Evolutionary conservation across 805 yeast species (phyloP), one percentile per base, ranked within the genome.

Genomic region (Kodamaea laetipori): DNA sequence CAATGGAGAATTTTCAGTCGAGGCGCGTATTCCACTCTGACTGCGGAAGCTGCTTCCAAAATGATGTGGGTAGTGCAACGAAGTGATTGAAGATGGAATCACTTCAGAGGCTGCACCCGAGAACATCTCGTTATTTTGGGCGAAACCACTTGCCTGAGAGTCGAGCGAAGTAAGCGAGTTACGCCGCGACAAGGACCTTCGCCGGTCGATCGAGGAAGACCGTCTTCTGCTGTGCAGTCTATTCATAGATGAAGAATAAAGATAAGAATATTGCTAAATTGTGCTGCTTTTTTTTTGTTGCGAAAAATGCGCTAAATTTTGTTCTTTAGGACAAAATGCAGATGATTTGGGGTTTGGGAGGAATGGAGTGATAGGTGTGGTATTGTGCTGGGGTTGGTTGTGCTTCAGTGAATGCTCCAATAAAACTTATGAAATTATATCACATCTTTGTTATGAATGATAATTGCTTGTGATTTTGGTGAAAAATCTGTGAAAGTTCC

Each of bases 71-170:
- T 83, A 86, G 55, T 86, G 92, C 57, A 86, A 82, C 2, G 90
- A 79, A 0, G 87, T 78, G 48, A 86, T 82, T 1, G 92, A 84
- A 13, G 89, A 81, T 2, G 95, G 95, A 34, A 86, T 78, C 36
- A 81, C 77, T 50, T 83, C 88, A 2, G 86, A 77, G 0, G 86
- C 84, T 1, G 86, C 90, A 41, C 95, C 95, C 2, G 87, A 80
- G 60, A 76, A 86, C 69, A 84, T 80, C 59, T 86, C 95, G 13
- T 79, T 73, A 54, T 68, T 79, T 42, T 83, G 86, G 18, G 64
- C 46, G 13, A 65, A 54, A 19, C 47, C 48, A 43, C 57, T 54
- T 13, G 48, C 39, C 2, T 56, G 41, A 4, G 69, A 60, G 31
- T 66, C 72, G 21, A 62, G 36, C 1, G 74, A 67, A 2, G 58